Evolutionary conservation across 2,329 filamentous ascomycete genomes (phyloP).

Genomic region (Fusarium chlamydosporum): DNA sequence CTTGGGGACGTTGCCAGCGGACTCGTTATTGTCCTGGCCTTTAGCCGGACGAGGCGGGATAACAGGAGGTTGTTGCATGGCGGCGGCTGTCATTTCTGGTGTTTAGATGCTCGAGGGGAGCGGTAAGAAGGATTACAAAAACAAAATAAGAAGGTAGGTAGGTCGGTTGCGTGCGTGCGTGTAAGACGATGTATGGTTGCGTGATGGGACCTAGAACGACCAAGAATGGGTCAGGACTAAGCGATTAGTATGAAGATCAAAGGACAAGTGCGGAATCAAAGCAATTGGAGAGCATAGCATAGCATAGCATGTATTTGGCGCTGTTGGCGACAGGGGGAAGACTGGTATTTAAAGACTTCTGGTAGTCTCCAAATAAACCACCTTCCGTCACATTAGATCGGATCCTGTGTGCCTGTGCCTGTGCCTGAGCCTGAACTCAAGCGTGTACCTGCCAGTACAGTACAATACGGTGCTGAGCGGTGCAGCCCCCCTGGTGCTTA

Average conservation of each 20-base stretch:
- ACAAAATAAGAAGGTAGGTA: conserved; percentile 31
- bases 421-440: conserved; percentile 17
- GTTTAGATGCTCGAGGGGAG: conserved; percentile 40
- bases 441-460: conserved; percentile 12
- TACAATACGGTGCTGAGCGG: not conserved
- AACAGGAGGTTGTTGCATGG: conserved; percentile 65
- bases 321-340: conserved; percentile 27
- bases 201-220: conserved; percentile 36
- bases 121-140: conserved; percentile 25
- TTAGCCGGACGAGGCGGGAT: conserved; percentile 71
- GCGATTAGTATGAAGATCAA: conserved; percentile 48
- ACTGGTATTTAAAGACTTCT: conserved; percentile 40
- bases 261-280: conserved; percentile 24
- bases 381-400: conserved; percentile 22
- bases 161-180: conserved; percentile 20
- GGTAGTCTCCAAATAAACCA: conserved; percentile 22
- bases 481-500: conserved; percentile 36
- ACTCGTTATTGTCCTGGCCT: conserved; percentile 62
- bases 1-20: conserved; percentile 64
- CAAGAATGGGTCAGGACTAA: conserved; percentile 44
- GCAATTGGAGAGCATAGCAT: conserved; percentile 29
- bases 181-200: conserved; percentile 35
- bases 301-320: conserved; percentile 15
- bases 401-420: conserved; percentile 35
- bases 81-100: conserved; percentile 64